These are phyloP conservation scores for Taiozyma sp. DNA, from an alignment of 1,139 yeast species.

Conservation along the genomic window DNA sequence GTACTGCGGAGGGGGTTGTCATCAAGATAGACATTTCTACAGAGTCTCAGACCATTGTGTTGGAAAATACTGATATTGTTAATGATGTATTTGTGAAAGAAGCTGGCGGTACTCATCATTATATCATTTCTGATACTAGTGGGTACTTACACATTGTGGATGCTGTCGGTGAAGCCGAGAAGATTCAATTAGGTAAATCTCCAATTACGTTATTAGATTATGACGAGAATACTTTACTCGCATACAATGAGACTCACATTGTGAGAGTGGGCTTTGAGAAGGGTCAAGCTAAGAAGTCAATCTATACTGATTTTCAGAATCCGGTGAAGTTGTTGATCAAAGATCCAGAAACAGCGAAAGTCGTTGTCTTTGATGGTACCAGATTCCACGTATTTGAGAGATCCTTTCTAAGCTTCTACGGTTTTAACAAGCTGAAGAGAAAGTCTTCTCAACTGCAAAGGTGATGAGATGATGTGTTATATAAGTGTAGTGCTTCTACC, in stretches of 20 bases:
- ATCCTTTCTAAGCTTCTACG: neutral
- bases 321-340: neutral
- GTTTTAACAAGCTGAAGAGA: neutral
- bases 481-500: neutral
- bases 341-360: neutral
- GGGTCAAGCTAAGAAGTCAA: neutral
- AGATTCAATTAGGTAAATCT: neutral
- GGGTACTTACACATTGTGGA: neutral
- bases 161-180: neutral
- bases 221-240: neutral
- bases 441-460: neutral
- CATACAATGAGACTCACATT: neutral
- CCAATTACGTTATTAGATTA: neutral
- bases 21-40: neutral
- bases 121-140: neutral
- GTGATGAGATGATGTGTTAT: neutral
- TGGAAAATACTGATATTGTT: neutral
- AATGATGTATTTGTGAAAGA: neutral
- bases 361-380: neutral
- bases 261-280: neutral
- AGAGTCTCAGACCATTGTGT: neutral
- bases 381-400: neutral
- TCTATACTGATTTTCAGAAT: neutral
- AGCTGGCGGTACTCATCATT: neutral
- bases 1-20: neutral